phyloP scores from a whole-genome alignment of 2,329 filamentous ascomycete species.

The Dactylella cylindrospora region DNA sequence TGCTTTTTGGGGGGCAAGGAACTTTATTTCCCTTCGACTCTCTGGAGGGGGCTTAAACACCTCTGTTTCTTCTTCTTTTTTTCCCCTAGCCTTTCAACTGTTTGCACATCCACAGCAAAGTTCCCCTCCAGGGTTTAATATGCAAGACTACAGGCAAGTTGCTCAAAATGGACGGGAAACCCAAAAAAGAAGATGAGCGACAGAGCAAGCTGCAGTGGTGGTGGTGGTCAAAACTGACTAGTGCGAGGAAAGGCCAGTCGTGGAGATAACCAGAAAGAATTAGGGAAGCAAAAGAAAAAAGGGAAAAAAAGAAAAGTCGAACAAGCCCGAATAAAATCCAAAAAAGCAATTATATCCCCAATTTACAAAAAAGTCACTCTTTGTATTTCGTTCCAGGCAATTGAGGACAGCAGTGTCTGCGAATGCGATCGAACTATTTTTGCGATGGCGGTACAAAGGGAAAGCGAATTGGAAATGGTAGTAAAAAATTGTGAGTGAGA shows the following conservation, averaged over 20 bases:
- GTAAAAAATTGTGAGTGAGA: too few relatives aligned
- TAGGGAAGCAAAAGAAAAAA: slow-evolving; percentile 40
- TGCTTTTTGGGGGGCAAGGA: slow-evolving; percentile 31
- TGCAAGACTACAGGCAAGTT: slow-evolving; percentile 41
- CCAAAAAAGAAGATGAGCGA: slow-evolving; percentile 45
- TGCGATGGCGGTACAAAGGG: too few relatives aligned
- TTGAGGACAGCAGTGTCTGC: too few relatives aligned
- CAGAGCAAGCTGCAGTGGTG: slow-evolving; percentile 37
- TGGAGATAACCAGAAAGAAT: slow-evolving; percentile 45
- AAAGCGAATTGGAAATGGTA: too few relatives aligned
- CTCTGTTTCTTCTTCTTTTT: too few relatives aligned
- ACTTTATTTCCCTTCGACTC: slow-evolving; percentile 34
- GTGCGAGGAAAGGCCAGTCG: slow-evolving; percentile 40
- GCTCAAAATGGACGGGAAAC: slow-evolving; percentile 41
- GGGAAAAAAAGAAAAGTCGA: slow-evolving; percentile 20
- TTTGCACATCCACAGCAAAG: slow-evolving; percentile 34
- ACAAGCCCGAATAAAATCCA: slow-evolving; percentile 43
- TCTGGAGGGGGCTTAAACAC: slow-evolving; percentile 38
- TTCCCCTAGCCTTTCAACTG: too few relatives aligned
- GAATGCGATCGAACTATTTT: too few relatives aligned
- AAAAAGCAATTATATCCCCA: too few relatives aligned
- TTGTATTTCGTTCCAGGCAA: too few relatives aligned
- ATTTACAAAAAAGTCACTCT: too few relatives aligned
- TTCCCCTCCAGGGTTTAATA: slow-evolving; percentile 42
- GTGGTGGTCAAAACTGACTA: slow-evolving; percentile 43